A percentile compares a stretch with the other conserved stretches of the same genome.
phyloP scores from a whole-genome alignment of 2,329 filamentous ascomycete genomes.

The Pseudomassariella vexata region DNA sequence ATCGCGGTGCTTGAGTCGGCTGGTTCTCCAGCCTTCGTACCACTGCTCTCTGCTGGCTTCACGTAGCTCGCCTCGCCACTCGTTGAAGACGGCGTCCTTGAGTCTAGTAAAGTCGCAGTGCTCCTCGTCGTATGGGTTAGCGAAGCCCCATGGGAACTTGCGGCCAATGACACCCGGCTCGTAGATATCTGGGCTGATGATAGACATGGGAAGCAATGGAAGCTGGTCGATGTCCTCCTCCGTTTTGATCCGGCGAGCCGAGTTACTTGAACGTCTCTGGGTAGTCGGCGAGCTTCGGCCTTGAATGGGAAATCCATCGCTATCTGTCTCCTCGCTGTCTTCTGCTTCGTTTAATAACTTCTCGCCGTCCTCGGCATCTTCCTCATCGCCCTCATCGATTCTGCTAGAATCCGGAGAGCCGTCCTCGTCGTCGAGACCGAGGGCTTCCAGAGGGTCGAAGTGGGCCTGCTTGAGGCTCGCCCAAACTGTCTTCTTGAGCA shows the following conservation, averaged over 20 bases:
- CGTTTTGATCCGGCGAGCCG: constrained; percentile 38
- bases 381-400: constrained; percentile 47
- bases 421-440: constrained; percentile 71
- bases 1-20: constrained; percentile 52
- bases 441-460: constrained; percentile 80
- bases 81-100: constrained; percentile 85
- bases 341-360: constrained; percentile 22
- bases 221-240: constrained; percentile 43
- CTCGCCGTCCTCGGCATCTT: constrained; percentile 18
- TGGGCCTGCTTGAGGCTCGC: constrained; percentile 78
- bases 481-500: constrained; percentile 87
- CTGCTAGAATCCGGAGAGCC: constrained; percentile 41
- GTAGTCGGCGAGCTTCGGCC: constrained; percentile 30
- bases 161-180: constrained; percentile 75
- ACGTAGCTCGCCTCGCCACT: constrained; percentile 87
- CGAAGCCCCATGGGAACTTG: constrained; percentile 94
- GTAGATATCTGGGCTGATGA: constrained; percentile 91
- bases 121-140: constrained; percentile 81
- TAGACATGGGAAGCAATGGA: constrained; percentile 80
- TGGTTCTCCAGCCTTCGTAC: constrained; percentile 94
- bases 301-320: constrained; percentile 34
- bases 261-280: constrained; percentile 41
- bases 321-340: constrained; percentile 19
- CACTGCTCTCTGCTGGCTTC: constrained; percentile 87
- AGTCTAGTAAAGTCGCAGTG: constrained; percentile 93